Evolutionary conservation across 345 rosid species (phyloP).

Genomic region (Anacardium occidentale): DNA sequence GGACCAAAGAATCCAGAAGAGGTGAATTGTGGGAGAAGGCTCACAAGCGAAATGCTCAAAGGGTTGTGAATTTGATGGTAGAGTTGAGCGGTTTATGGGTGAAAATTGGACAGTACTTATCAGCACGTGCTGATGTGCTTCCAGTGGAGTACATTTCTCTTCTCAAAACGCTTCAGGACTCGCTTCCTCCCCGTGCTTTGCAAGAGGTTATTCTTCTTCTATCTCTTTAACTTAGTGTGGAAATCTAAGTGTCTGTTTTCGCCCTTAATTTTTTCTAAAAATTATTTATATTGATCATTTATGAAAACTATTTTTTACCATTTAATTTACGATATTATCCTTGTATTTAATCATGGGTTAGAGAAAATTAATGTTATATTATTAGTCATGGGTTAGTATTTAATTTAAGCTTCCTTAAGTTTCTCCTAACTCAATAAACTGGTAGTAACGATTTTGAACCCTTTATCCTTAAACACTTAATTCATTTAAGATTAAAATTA

Average conservation of each 20-base stretch:
- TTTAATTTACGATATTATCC: too few species aligned
- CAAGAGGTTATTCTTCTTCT: slow-evolving; percentile 53
- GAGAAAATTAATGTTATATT: too few species aligned
- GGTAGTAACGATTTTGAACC: too few species aligned
- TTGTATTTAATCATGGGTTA: too few species aligned
- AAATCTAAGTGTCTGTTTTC: not conserved
- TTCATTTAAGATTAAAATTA: too few species aligned
- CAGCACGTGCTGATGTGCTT: slow-evolving; percentile 95
- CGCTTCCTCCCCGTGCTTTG: slow-evolving; percentile 91
- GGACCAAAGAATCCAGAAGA: slow-evolving; percentile 51
- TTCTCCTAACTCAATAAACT: too few species aligned
- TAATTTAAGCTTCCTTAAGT: too few species aligned
- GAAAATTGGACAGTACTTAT: slow-evolving; percentile 88
- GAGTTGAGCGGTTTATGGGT: slow-evolving; percentile 91
- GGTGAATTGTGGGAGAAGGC: slow-evolving; percentile 72
- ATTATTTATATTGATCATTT: too few species aligned
- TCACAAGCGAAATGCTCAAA: slow-evolving; percentile 82
- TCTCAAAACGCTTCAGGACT: slow-evolving; percentile 88
- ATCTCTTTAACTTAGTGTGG: not conserved
- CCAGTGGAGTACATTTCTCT: slow-evolving; percentile 72
- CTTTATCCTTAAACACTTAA: too few species aligned
- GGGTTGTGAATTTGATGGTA: slow-evolving; percentile 66
- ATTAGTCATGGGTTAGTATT: too few species aligned
- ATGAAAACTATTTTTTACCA: too few species aligned
- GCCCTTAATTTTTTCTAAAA: too few species aligned